Evolutionary conservation across 192 early-diverging fungal species (phyloP).

Genomic region (Gryganskiella cystojenkinii): DNA sequence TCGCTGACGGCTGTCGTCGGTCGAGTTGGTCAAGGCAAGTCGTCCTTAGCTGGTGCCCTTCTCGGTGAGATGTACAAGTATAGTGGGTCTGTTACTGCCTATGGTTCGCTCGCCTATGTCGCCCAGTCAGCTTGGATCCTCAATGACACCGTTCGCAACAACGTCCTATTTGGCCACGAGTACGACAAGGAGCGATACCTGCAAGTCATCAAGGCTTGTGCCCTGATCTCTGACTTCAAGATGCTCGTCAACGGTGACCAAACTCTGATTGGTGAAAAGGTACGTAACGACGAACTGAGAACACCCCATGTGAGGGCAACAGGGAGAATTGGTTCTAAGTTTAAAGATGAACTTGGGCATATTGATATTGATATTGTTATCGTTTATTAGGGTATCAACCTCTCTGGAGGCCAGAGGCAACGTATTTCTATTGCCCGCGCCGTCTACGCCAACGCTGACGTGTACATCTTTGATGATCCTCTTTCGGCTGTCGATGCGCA

Average conservation of each 20-base stretch:
- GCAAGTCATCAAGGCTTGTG: constrained; percentile 68
- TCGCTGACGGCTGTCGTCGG: constrained; percentile 57
- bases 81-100: constrained; percentile 2
- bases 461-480: constrained; percentile 57
- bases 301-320: no score
- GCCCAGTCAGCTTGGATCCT: constrained; percentile 87
- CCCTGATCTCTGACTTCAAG: constrained; percentile 82
- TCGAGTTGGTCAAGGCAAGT: constrained; percentile 61
- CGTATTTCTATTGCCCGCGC: constrained; percentile 71
- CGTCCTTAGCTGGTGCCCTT: constrained; percentile 57
- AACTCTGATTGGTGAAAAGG: constrained; percentile 88
- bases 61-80: constrained; percentile 62
- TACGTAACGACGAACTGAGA: no score
- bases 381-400: constrained; percentile 71
- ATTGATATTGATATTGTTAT: background rate
- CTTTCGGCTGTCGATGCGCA: constrained; percentile 69
- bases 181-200: constrained; percentile 62
- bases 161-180: constrained; percentile 86
- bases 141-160: constrained; percentile 90
- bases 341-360: background rate
- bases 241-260: constrained; percentile 87
- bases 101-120: constrained; percentile 36
- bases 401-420: constrained; percentile 77
- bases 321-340: no score
- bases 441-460: constrained; percentile 86